These are phyloP conservation scores for Emiliania huxleyi DNA, from an alignment of 78 protist genomes.

Conservation along the genomic window DNA sequence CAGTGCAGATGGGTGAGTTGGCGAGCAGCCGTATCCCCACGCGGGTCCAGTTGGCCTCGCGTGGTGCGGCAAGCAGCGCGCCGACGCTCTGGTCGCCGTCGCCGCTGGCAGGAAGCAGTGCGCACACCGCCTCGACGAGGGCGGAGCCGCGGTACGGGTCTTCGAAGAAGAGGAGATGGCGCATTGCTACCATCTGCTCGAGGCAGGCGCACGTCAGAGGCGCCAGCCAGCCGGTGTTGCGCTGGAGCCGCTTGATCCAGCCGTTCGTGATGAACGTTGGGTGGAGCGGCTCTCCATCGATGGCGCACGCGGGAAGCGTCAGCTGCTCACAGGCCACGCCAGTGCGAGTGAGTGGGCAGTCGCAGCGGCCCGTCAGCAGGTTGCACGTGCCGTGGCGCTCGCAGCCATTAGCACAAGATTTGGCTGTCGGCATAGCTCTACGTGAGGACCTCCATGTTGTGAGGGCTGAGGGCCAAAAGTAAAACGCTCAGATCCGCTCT, in stretches of 20 bases:
- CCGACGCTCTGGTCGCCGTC: background rate
- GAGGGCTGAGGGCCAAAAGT: no score
- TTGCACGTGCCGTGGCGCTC: slow-evolving; percentile 10
- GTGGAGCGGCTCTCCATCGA: background rate
- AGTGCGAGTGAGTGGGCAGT: background rate
- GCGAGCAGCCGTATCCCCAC: background rate
- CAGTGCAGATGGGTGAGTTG: background rate
- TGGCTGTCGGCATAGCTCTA: no score
- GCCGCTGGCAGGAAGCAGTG: background rate
- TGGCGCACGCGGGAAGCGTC: background rate
- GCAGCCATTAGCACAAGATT: no score
- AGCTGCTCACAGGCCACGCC: background rate
- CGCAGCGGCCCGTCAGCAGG: background rate
- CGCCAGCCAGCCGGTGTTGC: background rate
- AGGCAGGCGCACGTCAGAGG: background rate
- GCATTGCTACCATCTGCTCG: background rate
- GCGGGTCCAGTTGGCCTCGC: background rate
- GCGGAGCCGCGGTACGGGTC: background rate
- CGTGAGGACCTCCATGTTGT: no score
- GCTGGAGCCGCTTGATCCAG: background rate
- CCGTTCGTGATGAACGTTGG: background rate
- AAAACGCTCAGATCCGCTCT: no score
- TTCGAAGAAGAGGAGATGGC: background rate
- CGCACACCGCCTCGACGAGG: background rate
- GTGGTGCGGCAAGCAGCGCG: background rate